A percentile compares a stretch with the other conserved stretches of the same genome.
Conservation (phyloP, 148 eudicot genomes). For the Pouteria glomerata region DNA sequence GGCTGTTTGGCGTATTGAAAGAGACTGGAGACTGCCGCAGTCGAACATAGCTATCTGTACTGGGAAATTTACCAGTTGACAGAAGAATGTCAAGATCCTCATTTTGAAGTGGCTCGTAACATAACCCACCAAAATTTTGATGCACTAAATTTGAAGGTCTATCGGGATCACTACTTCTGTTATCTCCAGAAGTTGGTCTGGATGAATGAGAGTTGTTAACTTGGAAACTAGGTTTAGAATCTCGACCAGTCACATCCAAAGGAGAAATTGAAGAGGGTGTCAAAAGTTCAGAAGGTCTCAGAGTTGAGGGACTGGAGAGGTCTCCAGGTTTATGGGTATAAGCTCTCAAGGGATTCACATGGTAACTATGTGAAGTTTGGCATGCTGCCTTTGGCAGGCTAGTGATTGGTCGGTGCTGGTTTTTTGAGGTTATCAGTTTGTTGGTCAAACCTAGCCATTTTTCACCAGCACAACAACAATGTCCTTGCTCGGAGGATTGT, state of each 20-base stretch:
- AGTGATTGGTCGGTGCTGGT: background rate
- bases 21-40: constrained; percentile 4
- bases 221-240: background rate
- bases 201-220: background rate
- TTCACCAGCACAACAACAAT: background rate
- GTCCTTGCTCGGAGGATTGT: constrained; percentile 9
- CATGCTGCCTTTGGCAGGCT: background rate
- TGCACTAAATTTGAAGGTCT: background rate
- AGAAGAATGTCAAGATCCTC: constrained; percentile 3
- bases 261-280: background rate
- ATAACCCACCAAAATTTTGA: background rate
- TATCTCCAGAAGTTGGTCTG: background rate
- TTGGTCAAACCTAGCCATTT: background rate
- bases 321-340: background rate
- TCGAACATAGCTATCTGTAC: constrained; percentile 8
- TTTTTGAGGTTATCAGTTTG: background rate
- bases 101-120: constrained; percentile 17
- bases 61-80: constrained; percentile 14
- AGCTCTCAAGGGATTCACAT: background rate
- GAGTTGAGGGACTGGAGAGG: too few species aligned
- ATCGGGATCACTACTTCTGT: background rate
- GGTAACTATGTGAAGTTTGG: background rate
- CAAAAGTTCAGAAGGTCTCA: too few species aligned
- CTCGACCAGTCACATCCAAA: background rate
- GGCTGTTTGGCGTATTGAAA: background rate